Conservation (phyloP, 371 early-diverging fungal species). For the Cokeromyces recurvatus region DNA sequence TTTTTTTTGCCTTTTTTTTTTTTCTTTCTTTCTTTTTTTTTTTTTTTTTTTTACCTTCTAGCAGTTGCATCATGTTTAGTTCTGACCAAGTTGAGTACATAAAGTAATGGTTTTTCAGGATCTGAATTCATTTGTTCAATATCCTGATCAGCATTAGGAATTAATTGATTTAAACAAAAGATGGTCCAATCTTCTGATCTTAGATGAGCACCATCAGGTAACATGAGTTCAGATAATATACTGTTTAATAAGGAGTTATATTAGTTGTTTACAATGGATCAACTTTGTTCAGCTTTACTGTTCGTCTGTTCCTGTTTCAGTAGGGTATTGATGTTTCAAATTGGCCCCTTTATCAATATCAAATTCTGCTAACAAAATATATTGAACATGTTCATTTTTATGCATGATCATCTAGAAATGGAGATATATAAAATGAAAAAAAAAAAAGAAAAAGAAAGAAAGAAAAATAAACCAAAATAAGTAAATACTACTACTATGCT, state of each 20-base stretch:
- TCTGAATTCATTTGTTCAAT: conserved; percentile 25
- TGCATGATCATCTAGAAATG: conserved; percentile 1
- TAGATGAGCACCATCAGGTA: conserved; percentile 93
- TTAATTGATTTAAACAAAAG: conserved; percentile 80
- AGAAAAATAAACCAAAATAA: too few species aligned
- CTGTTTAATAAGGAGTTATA: conserved; percentile 28
- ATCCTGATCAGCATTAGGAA: conserved; percentile 45
- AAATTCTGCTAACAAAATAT: conserved; percentile 88
- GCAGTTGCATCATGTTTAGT: conserved; percentile 83
- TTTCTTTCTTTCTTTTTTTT: background rate
- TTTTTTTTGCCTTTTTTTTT: too few species aligned
- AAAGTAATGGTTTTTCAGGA: conserved; percentile 68
- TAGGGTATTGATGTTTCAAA: conserved; percentile 82
- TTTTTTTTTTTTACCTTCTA: conserved; percentile 46
- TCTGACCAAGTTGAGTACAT: conserved; percentile 86
- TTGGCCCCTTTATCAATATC: conserved; percentile 89
- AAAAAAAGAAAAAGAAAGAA: too few species aligned
- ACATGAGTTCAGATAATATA: conserved; percentile 88
- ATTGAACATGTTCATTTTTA: conserved; percentile 60
- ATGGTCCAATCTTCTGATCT: conserved; percentile 94
- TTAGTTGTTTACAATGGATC: too few species aligned
- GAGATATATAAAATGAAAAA: too few species aligned
- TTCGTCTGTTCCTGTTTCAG: conserved; percentile 78
- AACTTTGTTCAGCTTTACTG: conserved; percentile 49
- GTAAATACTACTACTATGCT: too few species aligned